phyloP scores from a whole-genome alignment of 129 eudicot genomes.

The Saposhnikovia divaricata region DNA sequence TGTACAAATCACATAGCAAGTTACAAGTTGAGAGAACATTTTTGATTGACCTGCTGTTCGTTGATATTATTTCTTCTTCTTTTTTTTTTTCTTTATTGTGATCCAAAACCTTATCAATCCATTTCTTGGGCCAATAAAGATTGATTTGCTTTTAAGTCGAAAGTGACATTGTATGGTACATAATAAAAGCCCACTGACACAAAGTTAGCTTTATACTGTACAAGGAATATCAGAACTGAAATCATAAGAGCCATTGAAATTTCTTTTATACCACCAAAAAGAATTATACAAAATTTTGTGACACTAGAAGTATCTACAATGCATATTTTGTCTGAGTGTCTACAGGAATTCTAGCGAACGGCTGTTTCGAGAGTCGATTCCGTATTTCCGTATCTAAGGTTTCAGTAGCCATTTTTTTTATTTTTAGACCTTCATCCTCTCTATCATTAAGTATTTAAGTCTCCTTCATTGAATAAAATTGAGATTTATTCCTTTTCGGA shows the following conservation, averaged over 20 bases:
- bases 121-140: conserved; percentile 3
- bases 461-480: too few relatives aligned
- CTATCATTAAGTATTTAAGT: too few relatives aligned
- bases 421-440: too few relatives aligned
- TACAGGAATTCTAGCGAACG: too few relatives aligned
- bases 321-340: too few relatives aligned
- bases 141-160: background rate
- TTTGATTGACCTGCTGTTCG: background rate
- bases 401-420: too few relatives aligned
- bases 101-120: conserved; percentile 3
- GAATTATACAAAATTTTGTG: background rate
- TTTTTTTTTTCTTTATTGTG: background rate
- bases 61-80: too few relatives aligned
- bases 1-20: background rate
- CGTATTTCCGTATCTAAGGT: too few relatives aligned
- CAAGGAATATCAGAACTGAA: too few relatives aligned
- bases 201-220: background rate
- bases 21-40: background rate
- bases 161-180: background rate
- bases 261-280: background rate
- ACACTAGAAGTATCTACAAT: background rate
- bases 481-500: too few relatives aligned
- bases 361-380: too few relatives aligned
- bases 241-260: background rate
- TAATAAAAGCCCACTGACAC: background rate